Conservation (phyloP, 257 asterid species). For the Scutellaria barbata region DNA sequence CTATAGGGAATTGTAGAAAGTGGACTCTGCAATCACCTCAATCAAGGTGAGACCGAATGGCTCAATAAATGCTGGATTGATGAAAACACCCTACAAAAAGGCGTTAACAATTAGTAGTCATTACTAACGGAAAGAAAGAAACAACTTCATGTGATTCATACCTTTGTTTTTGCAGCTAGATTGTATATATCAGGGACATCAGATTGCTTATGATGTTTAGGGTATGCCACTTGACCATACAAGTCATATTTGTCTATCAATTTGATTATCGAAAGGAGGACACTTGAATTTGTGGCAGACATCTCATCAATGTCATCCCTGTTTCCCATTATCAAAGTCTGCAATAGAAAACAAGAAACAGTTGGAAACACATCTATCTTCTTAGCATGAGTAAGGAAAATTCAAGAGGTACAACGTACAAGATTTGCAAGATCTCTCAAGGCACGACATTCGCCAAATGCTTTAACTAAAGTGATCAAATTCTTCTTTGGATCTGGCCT, state of each 20-base stretch:
- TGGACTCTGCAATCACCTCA: slow-evolving; percentile 52
- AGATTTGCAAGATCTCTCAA: slow-evolving; percentile 82
- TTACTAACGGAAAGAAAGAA: slow-evolving; percentile 23
- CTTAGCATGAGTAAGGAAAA: slow-evolving; percentile 20
- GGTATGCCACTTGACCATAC: slow-evolving; percentile 84
- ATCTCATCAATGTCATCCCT: slow-evolving; percentile 79
- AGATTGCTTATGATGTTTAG: slow-evolving; percentile 80
- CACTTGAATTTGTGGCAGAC: slow-evolving; percentile 74
- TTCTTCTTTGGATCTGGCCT: slow-evolving; percentile 94
- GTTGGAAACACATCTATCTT: slow-evolving; percentile 18
- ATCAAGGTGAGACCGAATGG: slow-evolving; percentile 89
- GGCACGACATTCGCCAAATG: slow-evolving; percentile 84
- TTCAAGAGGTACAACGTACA: slow-evolving; percentile 46
- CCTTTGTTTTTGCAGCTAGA: slow-evolving; percentile 87
- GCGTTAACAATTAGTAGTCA: slow-evolving; percentile 25
- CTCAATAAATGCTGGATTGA: slow-evolving; percentile 85
- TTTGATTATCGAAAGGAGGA: slow-evolving; percentile 77
- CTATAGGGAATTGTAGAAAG: background rate
- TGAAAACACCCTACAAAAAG: slow-evolving; percentile 73
- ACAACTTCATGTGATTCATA: slow-evolving; percentile 7
- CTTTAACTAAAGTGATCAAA: slow-evolving; percentile 75
- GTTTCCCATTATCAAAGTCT: slow-evolving; percentile 87
- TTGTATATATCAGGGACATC: slow-evolving; percentile 85
- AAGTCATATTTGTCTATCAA: slow-evolving; percentile 78
- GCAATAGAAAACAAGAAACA: slow-evolving; percentile 39